Base-by-base conservation (phyloP, 208 protist genomes). In the Angomonas deanei region DNA sequence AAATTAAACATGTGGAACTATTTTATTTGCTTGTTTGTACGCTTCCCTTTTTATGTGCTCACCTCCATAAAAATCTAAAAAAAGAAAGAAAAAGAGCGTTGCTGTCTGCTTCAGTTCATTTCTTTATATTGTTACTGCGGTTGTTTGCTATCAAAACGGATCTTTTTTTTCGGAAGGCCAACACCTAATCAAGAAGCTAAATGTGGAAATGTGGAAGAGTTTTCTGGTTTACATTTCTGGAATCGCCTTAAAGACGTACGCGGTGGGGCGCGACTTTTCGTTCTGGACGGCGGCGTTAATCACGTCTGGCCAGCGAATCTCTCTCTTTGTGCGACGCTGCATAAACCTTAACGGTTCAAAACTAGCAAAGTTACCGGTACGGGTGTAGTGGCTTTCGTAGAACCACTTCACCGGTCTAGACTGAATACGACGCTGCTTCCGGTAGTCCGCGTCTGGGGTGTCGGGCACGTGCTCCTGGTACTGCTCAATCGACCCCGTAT, bases 361-460 rank as follows among this genome's bases (percentile, higher is more conserved):
- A 21, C 84, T 87, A 8, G 91, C 91, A 73, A 92, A 96, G 76
- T 85, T 94, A 33, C 91, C 91, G 33, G 84, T 94, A 34, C 87
- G 84, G 0, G 86, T 97, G 78, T 97, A 97, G 71, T 97, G 91
- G 54, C 88, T 95, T 57, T 97, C 91, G 75, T 97, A 97, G 68
- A 97, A 97, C 91, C 91, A 97, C 76, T 97, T 97, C 36, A 94
- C 88, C 21, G 91, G 91, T 5, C 88, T 76, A 1, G 88, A 95
- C 68, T 94, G 88, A 49, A 97, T 86, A 49, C 91, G 86, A 27
- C 86, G 82, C 70, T 94, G 88, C 70, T 97, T 97, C 39, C 91
- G 81, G 55, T 72, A 95, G 60, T 97, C 91, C 13, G 84, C 74
- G 70, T 97, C 91, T 1, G 88, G 78, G 17, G 91, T 94, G 72